Percentiles rank a stretch among this genome's conserved stretches.
phyloP scores from a whole-genome alignment of 768 basidiomycete genomes.

The Phlegmacium glaucopus region DNA sequence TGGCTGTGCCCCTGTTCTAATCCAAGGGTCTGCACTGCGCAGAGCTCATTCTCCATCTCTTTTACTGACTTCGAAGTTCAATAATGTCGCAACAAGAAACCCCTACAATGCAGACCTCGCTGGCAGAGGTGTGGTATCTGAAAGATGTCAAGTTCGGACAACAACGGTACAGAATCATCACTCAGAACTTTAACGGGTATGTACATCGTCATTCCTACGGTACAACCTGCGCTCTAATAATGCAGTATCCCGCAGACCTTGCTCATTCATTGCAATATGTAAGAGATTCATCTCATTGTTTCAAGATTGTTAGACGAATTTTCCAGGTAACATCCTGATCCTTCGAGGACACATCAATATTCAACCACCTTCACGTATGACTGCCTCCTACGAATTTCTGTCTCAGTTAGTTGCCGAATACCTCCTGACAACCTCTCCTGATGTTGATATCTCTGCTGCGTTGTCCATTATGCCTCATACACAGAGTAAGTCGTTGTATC shows the following conservation, averaged over 20 bases:
- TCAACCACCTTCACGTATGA: constrained; percentile 56
- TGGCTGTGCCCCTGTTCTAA: no score
- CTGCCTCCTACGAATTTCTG: constrained; percentile 82
- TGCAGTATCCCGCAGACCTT: constrained; percentile 52
- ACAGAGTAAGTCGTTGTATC: constrained; percentile 52
- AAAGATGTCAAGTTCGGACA: constrained; percentile 58
- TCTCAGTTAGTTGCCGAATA: constrained; percentile 83
- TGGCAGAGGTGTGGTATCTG: constrained; percentile 74
- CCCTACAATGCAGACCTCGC: constrained; percentile 37
- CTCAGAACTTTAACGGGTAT: constrained; percentile 83
- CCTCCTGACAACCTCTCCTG: constrained; percentile 56
- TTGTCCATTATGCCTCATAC: constrained; percentile 75
- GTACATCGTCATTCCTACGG: constrained; percentile 21
- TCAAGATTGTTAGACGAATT: constrained; percentile 3
- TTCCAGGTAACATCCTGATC: constrained; percentile 81
- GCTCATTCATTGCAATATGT: constrained; percentile 92
- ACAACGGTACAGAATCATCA: constrained; percentile 57
- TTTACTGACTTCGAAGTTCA: no score
- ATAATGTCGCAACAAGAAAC: constrained; percentile 22
- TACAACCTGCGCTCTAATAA: constrained; percentile 2
- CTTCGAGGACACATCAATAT: constrained; percentile 80
- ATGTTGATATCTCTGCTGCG: constrained; percentile 66
- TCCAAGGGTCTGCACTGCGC: no score
- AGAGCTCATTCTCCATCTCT: no score
- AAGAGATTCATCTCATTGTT: constrained; percentile 15